A percentile compares a stretch with the other conserved stretches of the same genome.
Conservation (phyloP, 345 rosid species). For the Eucalyptus erythrocorys region DNA sequence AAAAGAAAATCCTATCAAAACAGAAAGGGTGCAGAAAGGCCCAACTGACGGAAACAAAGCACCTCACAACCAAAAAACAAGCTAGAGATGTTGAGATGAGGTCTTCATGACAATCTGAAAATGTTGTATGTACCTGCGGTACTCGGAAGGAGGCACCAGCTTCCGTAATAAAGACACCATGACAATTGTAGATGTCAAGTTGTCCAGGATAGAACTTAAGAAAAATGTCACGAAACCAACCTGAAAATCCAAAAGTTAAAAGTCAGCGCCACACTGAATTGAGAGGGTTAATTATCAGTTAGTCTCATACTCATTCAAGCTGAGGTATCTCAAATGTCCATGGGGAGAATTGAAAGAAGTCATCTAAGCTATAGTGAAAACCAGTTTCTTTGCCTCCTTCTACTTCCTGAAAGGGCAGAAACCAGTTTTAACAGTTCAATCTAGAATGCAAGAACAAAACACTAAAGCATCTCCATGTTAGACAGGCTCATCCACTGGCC, state of each 20-base stretch:
- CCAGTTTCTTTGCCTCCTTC: not conserved
- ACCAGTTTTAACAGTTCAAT: not conserved
- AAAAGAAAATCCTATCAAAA: not conserved
- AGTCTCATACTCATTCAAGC: not conserved
- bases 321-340: not conserved
- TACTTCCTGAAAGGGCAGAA: not conserved
- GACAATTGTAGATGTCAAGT: constrained; percentile 88
- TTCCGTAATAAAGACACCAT: constrained; percentile 94
- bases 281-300: not conserved
- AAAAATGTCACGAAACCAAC: constrained; percentile 86
- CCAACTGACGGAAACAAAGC: not conserved
- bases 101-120: not conserved
- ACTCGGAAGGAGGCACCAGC: constrained; percentile 81
- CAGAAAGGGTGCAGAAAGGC: not conserved
- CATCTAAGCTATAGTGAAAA: not conserved
- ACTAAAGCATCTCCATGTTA: not conserved
- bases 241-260: constrained; percentile 18
- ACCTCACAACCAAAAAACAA: not conserved
- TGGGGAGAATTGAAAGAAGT: not conserved
- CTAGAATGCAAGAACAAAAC: not conserved
- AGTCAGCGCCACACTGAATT: not conserved
- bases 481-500: not conserved
- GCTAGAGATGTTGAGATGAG: not conserved
- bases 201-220: constrained; percentile 89
- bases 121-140: constrained; percentile 66